Evolutionary conservation across 768 basidiomycete genomes (phyloP).

Genomic region (Bullera alba): DNA sequence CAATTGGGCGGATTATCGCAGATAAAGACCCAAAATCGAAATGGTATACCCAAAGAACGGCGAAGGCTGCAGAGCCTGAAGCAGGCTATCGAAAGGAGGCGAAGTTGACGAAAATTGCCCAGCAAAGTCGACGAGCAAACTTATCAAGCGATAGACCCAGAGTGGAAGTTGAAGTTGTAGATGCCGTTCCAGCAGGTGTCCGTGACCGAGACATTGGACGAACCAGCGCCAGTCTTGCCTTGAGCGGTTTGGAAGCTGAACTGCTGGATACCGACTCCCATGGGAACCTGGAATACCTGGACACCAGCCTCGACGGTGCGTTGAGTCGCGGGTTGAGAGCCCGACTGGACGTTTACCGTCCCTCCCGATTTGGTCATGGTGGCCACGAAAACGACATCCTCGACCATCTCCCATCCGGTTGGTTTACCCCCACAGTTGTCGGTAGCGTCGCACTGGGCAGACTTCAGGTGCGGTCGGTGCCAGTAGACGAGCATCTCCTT

Average conservation of each 20-base stretch:
- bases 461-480: conserved; percentile 42
- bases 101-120: too few relatives aligned
- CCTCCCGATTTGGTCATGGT: conserved; percentile 35
- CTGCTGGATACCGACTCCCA: conserved; percentile 37
- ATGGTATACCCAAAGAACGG: too few relatives aligned
- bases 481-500: conserved; percentile 42
- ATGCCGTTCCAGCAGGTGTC: conserved; percentile 41
- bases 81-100: too few relatives aligned
- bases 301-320: conserved; percentile 33
- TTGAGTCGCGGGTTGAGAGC: conserved; percentile 21
- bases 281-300: conserved; percentile 32
- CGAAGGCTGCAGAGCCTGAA: too few relatives aligned
- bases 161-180: conserved; percentile 45
- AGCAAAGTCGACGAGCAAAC: too few relatives aligned
- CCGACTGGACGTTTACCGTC: conserved; percentile 38
- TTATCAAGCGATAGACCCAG: conserved; percentile 17
- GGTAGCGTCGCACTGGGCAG: conserved; percentile 37
- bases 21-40: too few relatives aligned
- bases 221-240: conserved; percentile 9
- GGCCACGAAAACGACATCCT: conserved; percentile 42
- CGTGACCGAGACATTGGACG: conserved; percentile 15
- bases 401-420: conserved; percentile 38
- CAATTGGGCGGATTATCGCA: too few relatives aligned
- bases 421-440: conserved; percentile 41
- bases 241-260: conserved; percentile 28